Base-by-base conservation (phyloP, 108 stramenopile species). In the Skeletonema tropicum region DNA sequence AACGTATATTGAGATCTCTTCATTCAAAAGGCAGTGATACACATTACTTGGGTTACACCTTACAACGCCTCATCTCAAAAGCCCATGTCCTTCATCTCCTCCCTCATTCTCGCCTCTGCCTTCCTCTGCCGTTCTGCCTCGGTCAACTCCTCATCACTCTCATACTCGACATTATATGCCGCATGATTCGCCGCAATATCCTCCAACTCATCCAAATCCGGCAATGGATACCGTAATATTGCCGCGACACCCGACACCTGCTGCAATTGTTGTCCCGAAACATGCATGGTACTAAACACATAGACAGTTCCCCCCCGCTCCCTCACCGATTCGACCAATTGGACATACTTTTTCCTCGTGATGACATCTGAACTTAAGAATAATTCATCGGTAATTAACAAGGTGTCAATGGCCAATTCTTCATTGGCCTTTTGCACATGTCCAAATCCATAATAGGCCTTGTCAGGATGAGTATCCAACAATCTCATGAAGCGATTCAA, bases 241-340 rank as follows among this genome's bases (percentile, higher is more conserved):
- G 94, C 98, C n/a, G 98, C 98, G 2, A 99, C 93, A 13, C 98
- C 98, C 3, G 88, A 85, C 1, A 98, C 89, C 75, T 95, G 95
- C 66, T 91, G 87, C 65, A 99, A 79, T 83, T 98, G 95, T 73
- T 97, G 93, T 33, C 98, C 98, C 6, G 95, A 92, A 0, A 94
- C 87, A 79, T 99, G 98, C 92, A 97, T 84, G 15, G 87, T 79
- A 65, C 88, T 88, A 77, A 99, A 97, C 12, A 97, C 76, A 76
- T 84, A 93, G 0, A 98, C 94, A 35, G 86, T 69, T 8, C 97
- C 98, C 57, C 98, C 98, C 42, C 78, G 73, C 26, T 86, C 95
- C 45, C 90, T 80, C 29, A 95, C 96, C 26, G 77, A 73, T 70
- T 98, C 98, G 12, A 97, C 97, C n/a, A 99, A 79, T 25, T 78